Percentiles rank a stretch among this genome's conserved stretches.
Conservation (phyloP, 768 basidiomycete species). For the Kwoniella botswanensis region DNA sequence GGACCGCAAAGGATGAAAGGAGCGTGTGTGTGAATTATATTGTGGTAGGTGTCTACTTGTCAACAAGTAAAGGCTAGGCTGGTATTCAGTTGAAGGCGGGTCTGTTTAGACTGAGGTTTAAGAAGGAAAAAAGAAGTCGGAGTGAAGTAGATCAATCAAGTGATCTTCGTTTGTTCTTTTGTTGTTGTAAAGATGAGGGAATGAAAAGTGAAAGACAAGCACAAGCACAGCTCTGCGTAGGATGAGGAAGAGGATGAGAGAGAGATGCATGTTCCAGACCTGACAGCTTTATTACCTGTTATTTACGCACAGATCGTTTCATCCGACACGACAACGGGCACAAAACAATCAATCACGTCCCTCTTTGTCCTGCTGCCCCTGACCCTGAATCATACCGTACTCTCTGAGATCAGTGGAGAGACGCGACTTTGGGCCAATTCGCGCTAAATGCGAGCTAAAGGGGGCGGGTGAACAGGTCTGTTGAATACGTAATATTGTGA, state of each 20-base stretch:
- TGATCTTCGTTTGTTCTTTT: slow-evolving; percentile 1
- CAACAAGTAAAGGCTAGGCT: slow-evolving; percentile 1
- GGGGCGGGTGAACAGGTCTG: neutral
- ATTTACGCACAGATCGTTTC: slow-evolving; percentile 13
- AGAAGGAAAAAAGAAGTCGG: neutral
- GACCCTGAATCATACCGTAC: neutral
- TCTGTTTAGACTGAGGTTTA: neutral
- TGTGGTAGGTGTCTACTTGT: neutral
- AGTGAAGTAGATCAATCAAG: slow-evolving; percentile 4
- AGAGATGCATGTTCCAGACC: slow-evolving; percentile 4
- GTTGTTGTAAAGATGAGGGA: neutral
- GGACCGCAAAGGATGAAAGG: neutral
- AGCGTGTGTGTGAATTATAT: neutral
- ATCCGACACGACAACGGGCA: slow-evolving; percentile 15
- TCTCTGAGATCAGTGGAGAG: neutral
- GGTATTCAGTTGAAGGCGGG: neutral
- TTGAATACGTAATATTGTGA: neutral
- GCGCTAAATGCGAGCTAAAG: neutral
- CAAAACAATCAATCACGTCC: slow-evolving; percentile 1
- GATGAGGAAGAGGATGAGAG: neutral
- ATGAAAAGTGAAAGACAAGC: no score
- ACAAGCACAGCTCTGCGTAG: neutral
- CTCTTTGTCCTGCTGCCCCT: neutral
- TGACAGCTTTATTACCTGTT: neutral
- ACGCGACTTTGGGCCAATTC: neutral